Evolutionary conservation across 73 alveolate genomes (phyloP), one percentile per base, ranked within the genome.

Genomic region (Symbiodinium pilosum): DNA sequence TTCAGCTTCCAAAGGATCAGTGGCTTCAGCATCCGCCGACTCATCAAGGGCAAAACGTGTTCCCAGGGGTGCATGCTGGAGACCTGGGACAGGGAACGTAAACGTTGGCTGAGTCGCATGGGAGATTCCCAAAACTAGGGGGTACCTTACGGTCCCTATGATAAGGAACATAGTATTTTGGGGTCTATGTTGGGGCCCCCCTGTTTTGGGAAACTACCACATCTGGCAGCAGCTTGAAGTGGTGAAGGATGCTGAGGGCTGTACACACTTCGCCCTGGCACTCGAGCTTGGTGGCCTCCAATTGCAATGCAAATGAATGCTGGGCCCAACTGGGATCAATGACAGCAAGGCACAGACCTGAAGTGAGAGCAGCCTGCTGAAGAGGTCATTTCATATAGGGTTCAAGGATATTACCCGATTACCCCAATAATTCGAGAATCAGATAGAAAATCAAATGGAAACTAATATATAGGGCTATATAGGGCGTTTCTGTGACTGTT

Each of bases 1-100:
- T 43, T 4, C 43, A 73, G 77, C 32, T 73, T 73, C 0, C 32
- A 16, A 4, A 24, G 30, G 34, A 32, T 73, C 28, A 20, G n/a
- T n/a, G n/a, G n/a, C n/a, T n/a, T n/a, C n/a, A n/a, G n/a, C n/a
- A 18, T 39, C 0, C 3, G 84, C 18, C 36, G 34, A 26, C n/a
- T 69, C 18, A 39, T n/a, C 36, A 64, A 83, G 36, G 36, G 32
- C 73, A 54, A 1, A 2, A 69, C 96, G 96, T 91, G 88, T 91
- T 91, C 75, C 96, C 96, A 28, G 96, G 96, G 1, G 96, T 91
- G 39, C 77, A 68, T 69, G 96, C 96, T 3, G 96, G 96, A 40
- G 96, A 91, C 95, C 95, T 88, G 20, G 43, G 20, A 43, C 32
- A 2, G 26, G 43, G 59, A 9, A 47, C 21, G 59, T 14, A 47